Evolutionary conservation across 345 rosid genomes (phyloP), one percentile per base, ranked within the genome.

Genomic region (sweet orange (Citrus sinensis)): DNA sequence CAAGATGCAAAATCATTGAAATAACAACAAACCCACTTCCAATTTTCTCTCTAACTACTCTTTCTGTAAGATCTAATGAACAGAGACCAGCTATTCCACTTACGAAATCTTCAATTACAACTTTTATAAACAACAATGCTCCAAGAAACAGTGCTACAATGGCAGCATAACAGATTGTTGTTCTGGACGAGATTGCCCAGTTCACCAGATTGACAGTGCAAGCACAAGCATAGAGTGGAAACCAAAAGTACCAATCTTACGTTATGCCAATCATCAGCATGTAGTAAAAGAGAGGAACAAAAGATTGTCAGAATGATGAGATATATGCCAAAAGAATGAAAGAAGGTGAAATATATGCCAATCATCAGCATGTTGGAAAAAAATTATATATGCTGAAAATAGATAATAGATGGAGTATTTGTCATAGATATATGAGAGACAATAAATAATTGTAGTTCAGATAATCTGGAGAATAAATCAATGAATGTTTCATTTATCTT

Each of bases 161-260:
- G 20, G 81, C 88, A 17, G 84, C 68, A 39, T 40, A 83, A 75
- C 70, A 80, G 68, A 69, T 40, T 76, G 58, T 40, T 77, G 68
- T 65, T 9, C 76, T 80, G 70, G 79, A 39, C 6, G 80, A 69
- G 73, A 71, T 80, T 73, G 75, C 51, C 87, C 80, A 71, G 70
- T 80, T 85, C 39, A 72, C 35, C 71, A 89, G 82, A 86, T 90
- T 92, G 73, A 90, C 92, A 9, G 63, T 76, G 80, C 82, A 82
- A 37, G 94, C 30, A 30, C 30, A 30, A 30, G 30, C 30, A 30
- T 92, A 96, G 3, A 91, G 89, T 70, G 95, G 97, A 77, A 94
- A 84, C 98, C 98, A 91, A 42, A 89, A 85, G 81, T 89, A 92
- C 97, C 94, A 94, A 85, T 91, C 99, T 94, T 46, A 46, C 0